phyloP scores from a whole-genome alignment of 495 filamentous ascomycete genomes.

The Penicillium bialowiezense region DNA sequence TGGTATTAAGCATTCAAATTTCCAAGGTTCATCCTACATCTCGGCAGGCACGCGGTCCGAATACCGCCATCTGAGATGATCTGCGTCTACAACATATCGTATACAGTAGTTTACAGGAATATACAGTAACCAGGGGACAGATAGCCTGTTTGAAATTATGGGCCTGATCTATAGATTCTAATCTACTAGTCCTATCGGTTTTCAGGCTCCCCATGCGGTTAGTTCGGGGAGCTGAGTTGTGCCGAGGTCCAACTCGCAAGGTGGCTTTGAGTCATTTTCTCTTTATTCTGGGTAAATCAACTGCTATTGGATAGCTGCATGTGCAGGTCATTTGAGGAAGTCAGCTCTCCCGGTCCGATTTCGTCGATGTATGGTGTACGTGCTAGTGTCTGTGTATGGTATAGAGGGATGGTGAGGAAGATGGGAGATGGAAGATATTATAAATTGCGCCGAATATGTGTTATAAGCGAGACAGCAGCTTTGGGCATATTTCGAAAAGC shows the following conservation, averaged over 20 bases:
- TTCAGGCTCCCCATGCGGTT: background rate
- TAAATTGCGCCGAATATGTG: too few relatives aligned
- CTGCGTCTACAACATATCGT: background rate
- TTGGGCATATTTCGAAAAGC: too few relatives aligned
- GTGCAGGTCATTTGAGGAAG: background rate
- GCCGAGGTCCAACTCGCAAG: slow-evolving; percentile 25
- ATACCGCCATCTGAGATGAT: background rate
- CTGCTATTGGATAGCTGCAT: slow-evolving; percentile 3
- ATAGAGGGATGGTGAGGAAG: background rate
- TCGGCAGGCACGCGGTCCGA: too few relatives aligned
- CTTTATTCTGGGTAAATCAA: slow-evolving; percentile 5
- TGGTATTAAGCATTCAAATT: background rate
- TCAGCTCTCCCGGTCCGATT: slow-evolving; percentile 12
- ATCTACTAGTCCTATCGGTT: slow-evolving; percentile 4
- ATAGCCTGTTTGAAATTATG: background rate
- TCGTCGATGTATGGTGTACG: slow-evolving; percentile 1
- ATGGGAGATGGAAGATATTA: too few relatives aligned
- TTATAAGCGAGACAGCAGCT: too few relatives aligned
- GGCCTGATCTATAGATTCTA: background rate
- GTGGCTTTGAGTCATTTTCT: slow-evolving; percentile 22
- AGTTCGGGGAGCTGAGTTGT: slow-evolving; percentile 9
- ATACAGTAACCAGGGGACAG: background rate
- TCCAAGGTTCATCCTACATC: background rate
- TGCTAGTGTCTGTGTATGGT: background rate
- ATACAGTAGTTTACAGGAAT: too few relatives aligned